Percentiles rank a stretch among this genome's conserved stretches.
Conservation (phyloP, 495 filamentous ascomycete species). For the Lophium mytilinum region DNA sequence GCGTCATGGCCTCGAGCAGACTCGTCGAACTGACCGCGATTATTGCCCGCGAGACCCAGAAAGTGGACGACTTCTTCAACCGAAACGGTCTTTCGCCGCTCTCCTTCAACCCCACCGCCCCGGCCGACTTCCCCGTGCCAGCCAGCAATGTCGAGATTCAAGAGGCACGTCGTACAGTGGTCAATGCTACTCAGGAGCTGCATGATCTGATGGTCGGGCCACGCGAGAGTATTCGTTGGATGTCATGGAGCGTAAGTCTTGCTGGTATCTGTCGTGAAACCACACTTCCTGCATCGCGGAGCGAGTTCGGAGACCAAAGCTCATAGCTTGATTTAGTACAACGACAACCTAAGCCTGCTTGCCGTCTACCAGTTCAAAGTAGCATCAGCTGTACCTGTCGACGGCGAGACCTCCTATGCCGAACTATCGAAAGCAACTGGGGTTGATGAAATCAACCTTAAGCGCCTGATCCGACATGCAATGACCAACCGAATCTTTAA, state of each 20-base stretch:
- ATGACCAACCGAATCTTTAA: constrained; percentile 51
- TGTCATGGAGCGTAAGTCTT: constrained; percentile 6
- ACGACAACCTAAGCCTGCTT: constrained; percentile 4
- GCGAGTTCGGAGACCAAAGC: too few species aligned
- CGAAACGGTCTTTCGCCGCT: constrained; percentile 1
- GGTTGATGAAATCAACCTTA: constrained; percentile 20
- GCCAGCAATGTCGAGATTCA: constrained; percentile 1
- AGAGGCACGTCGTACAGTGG: background rate
- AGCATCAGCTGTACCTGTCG: background rate
- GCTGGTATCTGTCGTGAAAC: background rate
- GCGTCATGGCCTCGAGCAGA: constrained; percentile 6
- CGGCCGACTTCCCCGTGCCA: constrained; percentile 5
- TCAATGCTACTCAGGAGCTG: constrained; percentile 8
- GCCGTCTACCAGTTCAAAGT: constrained; percentile 9
- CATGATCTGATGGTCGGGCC: constrained; percentile 13
- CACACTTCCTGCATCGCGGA: too few species aligned
- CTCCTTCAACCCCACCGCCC: constrained; percentile 12
- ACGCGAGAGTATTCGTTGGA: constrained; percentile 6
- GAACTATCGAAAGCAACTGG: background rate
- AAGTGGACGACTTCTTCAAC: constrained; percentile 12
- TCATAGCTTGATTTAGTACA: background rate
- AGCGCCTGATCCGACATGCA: constrained; percentile 46
- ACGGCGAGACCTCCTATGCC: background rate
- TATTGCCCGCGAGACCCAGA: constrained; percentile 7
- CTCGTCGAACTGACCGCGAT: constrained; percentile 5